Percentiles rank a stretch among this genome's conserved stretches.
Conservation (phyloP, 1,284 basidiomycete species). For the Tilletia caries region DNA sequence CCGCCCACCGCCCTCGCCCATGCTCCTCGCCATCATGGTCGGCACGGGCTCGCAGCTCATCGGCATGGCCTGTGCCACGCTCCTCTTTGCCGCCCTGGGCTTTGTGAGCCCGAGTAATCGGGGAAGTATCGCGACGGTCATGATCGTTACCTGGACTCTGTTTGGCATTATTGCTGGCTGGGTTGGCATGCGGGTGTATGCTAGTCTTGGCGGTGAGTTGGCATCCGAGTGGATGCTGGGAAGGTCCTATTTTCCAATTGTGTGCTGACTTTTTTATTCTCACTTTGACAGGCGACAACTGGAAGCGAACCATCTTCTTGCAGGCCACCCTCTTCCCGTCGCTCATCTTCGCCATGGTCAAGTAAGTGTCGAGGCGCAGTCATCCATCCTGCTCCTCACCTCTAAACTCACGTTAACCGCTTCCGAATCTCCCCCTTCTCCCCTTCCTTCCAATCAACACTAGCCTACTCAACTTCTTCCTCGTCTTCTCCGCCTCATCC, state of each 20-base stretch:
- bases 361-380: slow-evolving; percentile 11
- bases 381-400: slow-evolving; percentile 15
- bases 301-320: slow-evolving; percentile 77
- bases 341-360: slow-evolving; percentile 57
- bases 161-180: slow-evolving; percentile 91
- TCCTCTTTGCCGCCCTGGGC: slow-evolving; percentile 96
- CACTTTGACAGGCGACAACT: slow-evolving; percentile 41
- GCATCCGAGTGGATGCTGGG: no score
- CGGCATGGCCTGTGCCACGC: slow-evolving; percentile 82
- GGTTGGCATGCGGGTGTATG: slow-evolving; percentile 77
- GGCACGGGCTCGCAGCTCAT: slow-evolving; percentile 88
- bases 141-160: slow-evolving; percentile 92
- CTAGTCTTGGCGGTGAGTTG: slow-evolving; percentile 76
- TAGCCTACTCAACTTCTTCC: slow-evolving; percentile 49
- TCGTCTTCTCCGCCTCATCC: slow-evolving; percentile 79
- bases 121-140: slow-evolving; percentile 88
- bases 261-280: not conserved
- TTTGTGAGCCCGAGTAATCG: slow-evolving; percentile 94
- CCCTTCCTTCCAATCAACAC: slow-evolving; percentile 3
- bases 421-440: not conserved
- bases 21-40: slow-evolving; percentile 77
- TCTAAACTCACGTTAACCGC: not conserved
- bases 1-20: slow-evolving; percentile 69
- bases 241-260: slow-evolving; percentile 37
- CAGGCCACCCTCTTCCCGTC: slow-evolving; percentile 86